Conservation (phyloP, 2,329 filamentous ascomycete genomes). For the Dothideomycetes sp. region DNA sequence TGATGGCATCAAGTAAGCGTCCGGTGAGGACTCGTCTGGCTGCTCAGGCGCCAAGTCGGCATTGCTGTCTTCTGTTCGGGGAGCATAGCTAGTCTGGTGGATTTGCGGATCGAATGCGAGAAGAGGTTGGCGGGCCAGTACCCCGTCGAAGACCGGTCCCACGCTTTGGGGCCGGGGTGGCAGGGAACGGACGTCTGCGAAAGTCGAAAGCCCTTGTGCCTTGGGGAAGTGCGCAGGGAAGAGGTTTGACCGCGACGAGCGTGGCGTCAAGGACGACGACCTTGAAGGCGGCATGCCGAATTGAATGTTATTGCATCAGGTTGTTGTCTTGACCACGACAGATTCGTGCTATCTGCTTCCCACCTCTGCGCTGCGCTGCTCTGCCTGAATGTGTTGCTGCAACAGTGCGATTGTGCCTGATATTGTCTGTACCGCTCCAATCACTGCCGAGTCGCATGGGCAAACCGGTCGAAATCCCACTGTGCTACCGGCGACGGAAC, state of each 20-base stretch:
- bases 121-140: constrained; percentile 6
- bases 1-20: constrained; percentile 28
- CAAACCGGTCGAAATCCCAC: too few relatives aligned
- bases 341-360: too few relatives aligned
- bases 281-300: not conserved
- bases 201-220: not conserved
- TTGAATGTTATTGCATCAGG: too few relatives aligned
- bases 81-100: constrained; percentile 5
- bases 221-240: constrained; percentile 15
- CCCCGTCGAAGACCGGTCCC: constrained; percentile 14
- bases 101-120: constrained; percentile 6
- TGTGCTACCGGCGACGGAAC: too few relatives aligned
- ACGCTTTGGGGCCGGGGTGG: constrained; percentile 9
- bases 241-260: not conserved
- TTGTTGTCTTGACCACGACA: too few relatives aligned
- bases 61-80: constrained; percentile 11
- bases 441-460: too few relatives aligned
- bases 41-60: constrained; percentile 16
- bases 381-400: too few relatives aligned
- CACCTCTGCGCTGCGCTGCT: too few relatives aligned
- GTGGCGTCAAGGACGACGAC: not conserved
- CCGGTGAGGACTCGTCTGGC: constrained; percentile 16
- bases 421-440: too few relatives aligned
- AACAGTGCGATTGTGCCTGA: too few relatives aligned
- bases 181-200: not conserved